A percentile compares a stretch with the other conserved stretches of the same genome.
These are phyloP conservation scores for Coemansia sp. DNA, from an alignment of 192 early-diverging fungal genomes.

Conservation along the genomic window DNA sequence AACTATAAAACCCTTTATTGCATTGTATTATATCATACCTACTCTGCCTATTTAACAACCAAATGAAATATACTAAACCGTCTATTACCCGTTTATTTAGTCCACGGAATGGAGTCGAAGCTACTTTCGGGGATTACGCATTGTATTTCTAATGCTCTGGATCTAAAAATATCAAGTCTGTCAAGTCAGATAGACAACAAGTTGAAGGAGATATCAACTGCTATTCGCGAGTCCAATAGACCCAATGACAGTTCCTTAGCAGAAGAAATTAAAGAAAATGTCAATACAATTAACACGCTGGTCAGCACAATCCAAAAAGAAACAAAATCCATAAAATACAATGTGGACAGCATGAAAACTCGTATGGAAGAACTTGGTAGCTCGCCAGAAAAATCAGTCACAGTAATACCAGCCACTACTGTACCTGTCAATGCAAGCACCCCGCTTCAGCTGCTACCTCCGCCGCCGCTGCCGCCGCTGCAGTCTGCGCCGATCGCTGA, in stretches of 20 bases:
- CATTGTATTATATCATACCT: too few species aligned
- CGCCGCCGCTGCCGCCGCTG: not conserved
- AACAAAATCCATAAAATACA: not conserved
- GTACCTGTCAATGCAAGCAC: not conserved
- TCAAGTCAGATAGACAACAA: slow-evolving; percentile 3
- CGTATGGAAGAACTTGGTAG: not conserved
- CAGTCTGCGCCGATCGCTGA: not conserved
- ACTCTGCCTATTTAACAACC: too few species aligned
- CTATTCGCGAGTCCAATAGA: not conserved
- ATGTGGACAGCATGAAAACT: not conserved
- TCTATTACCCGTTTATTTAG: not conserved
- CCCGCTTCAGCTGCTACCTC: not conserved
- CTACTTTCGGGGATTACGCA: slow-evolving; percentile 5
- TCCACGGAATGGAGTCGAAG: slow-evolving; percentile 15
- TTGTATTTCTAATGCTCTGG: not conserved
- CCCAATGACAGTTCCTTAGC: not conserved
- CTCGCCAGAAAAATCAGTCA: not conserved
- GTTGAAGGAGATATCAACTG: not conserved
- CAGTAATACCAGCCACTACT: not conserved
- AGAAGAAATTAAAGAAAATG: not conserved
- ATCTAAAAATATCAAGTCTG: slow-evolving; percentile 4
- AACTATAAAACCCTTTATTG: too few species aligned
- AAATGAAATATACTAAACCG: too few species aligned
- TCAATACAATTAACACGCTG: not conserved
- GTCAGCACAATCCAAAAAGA: not conserved